These are phyloP conservation scores for Ceratobasidium papillatum DNA, from an alignment of 1,284 basidiomycete genomes.

Conservation along the genomic window DNA sequence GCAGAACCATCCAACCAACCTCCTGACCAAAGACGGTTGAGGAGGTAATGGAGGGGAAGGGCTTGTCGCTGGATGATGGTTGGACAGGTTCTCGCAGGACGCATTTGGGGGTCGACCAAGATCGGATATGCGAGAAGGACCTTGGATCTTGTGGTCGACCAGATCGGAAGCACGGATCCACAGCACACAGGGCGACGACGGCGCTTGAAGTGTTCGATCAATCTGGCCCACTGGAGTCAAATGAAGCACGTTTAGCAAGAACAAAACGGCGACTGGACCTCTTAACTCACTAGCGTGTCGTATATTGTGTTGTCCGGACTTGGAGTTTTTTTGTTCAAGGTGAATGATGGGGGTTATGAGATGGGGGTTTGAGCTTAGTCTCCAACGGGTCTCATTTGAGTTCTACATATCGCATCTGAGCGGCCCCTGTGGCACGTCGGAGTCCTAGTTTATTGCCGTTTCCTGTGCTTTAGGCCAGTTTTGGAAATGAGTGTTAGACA, in stretches of 20 bases:
- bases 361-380: too few relatives aligned
- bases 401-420: too few relatives aligned
- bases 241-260: not conserved
- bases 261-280: not conserved
- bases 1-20: not conserved
- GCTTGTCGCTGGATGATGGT: not conserved
- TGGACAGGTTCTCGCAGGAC: not conserved
- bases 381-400: too few relatives aligned
- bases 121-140: not conserved
- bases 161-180: not conserved
- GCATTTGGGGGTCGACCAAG: not conserved
- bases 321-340: too few relatives aligned
- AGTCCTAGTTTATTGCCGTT: too few relatives aligned
- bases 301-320: too few relatives aligned
- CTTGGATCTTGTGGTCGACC: not conserved
- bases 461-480: too few relatives aligned
- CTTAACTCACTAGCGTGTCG: not conserved
- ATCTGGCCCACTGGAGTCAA: not conserved
- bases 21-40: not conserved
- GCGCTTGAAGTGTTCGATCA: not conserved
- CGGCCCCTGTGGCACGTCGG: too few relatives aligned
- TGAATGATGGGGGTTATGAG: too few relatives aligned
- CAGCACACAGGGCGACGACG: not conserved
- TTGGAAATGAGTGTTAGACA: too few relatives aligned
- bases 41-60: not conserved